Base-by-base conservation (phyloP, 352 stramenopile species). In the Phytophthora sp. region DNA sequence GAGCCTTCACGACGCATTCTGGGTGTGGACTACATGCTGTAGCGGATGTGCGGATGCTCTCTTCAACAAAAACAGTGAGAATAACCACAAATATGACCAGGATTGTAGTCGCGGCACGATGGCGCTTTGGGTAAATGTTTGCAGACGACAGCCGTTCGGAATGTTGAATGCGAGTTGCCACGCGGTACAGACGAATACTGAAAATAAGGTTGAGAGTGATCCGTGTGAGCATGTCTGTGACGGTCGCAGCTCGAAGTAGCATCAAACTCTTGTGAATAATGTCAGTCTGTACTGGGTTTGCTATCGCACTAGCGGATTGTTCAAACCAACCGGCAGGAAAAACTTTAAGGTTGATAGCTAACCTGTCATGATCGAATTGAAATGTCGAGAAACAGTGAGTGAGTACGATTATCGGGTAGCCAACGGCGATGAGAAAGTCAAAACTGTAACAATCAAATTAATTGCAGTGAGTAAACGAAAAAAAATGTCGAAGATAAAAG, bases 241-340 rank as follows among this genome's bases (percentile, higher is more conserved):
- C 37, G 6, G 64, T 67, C 21, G 39, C 18, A 28, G 74, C 57
- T 5, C 64, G 68, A 4, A 77, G 60, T 15, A 55, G 67, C 39
- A 66, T 53, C 12, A 81, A 34, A 2, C 24, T 55, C 30, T 56
- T 42, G 7, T 43, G 39, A 37, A 72, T 55, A 21, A 60, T 52
- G 8, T 59, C 54, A 0, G 59, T 21, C 37, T 78, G 43, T 0
- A 64, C 49, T 0, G 61, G 72, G n/a, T 41, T 41, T 13, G 38
- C 20, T 23, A 45, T 10, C 18, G 26, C 38, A 27, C 17, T 45
- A 9, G 38, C n/a, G 20, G 20, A 45, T 18, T 2, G 2, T 23
- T 49, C 41, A 49, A 49, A 49, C 41, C 21, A 49, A 6, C 41
- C 41, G 8, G 41, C 10, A 21, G 23, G 41, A n/a, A 49, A 49